phyloP scores from a whole-genome alignment of 805 yeast genomes.

The Starmerella etchellsii region DNA sequence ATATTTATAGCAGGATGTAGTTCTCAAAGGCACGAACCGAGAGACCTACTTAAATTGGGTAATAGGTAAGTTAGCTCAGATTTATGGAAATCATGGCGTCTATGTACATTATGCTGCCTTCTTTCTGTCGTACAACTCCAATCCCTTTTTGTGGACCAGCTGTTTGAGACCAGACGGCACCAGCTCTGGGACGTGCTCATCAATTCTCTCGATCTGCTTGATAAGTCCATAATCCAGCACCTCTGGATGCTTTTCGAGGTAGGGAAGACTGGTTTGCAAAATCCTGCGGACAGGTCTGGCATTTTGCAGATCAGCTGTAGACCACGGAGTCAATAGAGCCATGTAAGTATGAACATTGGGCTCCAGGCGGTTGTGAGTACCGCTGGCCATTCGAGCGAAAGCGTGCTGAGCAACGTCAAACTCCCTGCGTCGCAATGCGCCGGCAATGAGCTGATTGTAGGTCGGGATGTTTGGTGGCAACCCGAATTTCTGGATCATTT shows the following conservation, averaged over 20 bases:
- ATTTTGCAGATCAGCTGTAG: neutral
- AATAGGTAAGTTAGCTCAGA: too few species aligned
- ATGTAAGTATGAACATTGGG: conserved; percentile 25
- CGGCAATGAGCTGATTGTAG: conserved; percentile 25
- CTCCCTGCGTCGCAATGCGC: conserved; percentile 16
- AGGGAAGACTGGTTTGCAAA: conserved; percentile 3
- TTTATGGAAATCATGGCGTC: too few species aligned
- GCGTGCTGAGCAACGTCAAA: conserved; percentile 17
- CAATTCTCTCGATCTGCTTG: conserved; percentile 3
- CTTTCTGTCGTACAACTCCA: conserved; percentile 6
- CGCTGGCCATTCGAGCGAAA: conserved; percentile 14
- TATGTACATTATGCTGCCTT: neutral
- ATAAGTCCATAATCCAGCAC: conserved; percentile 18
- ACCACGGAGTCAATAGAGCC: conserved; percentile 18
- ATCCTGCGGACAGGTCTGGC: conserved; percentile 5
- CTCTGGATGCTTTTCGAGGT: conserved; percentile 3
- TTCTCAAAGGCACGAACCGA: too few species aligned
- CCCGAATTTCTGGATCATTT: conserved; percentile 19
- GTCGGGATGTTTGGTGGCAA: conserved; percentile 22
- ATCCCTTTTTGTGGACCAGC: conserved; percentile 1
- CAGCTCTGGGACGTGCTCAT: conserved; percentile 8
- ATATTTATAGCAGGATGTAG: too few species aligned
- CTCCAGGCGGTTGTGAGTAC: conserved; percentile 9
- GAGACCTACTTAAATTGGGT: too few species aligned
- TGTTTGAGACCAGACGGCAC: conserved; percentile 2